Evolutionary conservation across 192 early-diverging fungal genomes (phyloP).

Genomic region (Pilaira anomala): DNA sequence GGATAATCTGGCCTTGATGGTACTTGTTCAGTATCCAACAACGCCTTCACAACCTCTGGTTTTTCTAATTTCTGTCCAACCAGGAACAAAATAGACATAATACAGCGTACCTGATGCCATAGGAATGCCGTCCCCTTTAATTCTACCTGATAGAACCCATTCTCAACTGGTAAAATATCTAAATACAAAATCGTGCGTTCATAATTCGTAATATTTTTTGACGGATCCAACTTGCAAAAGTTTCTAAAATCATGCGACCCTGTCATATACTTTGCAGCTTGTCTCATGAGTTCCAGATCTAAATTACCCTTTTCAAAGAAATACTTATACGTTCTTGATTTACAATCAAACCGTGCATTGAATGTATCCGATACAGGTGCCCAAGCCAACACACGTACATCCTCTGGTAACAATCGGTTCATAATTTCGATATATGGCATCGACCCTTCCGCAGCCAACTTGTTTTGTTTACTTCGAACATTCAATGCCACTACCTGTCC

Average conservation of each 20-base stretch:
- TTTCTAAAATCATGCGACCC: constrained; percentile 92
- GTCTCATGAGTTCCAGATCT: constrained; percentile 73
- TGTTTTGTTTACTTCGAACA: constrained; percentile 33
- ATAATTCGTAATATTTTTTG: constrained; percentile 79
- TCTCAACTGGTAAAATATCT: constrained; percentile 38
- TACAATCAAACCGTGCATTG: constrained; percentile 85
- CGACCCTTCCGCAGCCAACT: constrained; percentile 16
- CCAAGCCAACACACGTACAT: constrained; percentile 91
- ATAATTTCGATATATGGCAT: constrained; percentile 83
- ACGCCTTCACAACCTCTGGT: constrained; percentile 62
- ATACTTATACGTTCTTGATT: constrained; percentile 85
- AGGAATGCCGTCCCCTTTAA: constrained; percentile 87
- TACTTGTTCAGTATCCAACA: constrained; percentile 65
- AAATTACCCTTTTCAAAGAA: constrained; percentile 71
- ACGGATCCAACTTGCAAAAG: constrained; percentile 91
- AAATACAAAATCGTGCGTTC: constrained; percentile 69
- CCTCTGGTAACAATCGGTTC: constrained; percentile 76
- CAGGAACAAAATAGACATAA: constrained; percentile 87
- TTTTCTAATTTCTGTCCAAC: constrained; percentile 79
- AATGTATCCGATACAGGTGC: constrained; percentile 73
- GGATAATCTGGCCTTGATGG: constrained; percentile 81
- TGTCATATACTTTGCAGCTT: constrained; percentile 64
- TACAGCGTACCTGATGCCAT: constrained; percentile 98
- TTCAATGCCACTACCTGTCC: constrained; percentile 84
- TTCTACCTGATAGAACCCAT: constrained; percentile 54